These are phyloP conservation scores for Tephrocybe sp. DNA, from an alignment of 768 basidiomycete genomes.

Conservation along the genomic window DNA sequence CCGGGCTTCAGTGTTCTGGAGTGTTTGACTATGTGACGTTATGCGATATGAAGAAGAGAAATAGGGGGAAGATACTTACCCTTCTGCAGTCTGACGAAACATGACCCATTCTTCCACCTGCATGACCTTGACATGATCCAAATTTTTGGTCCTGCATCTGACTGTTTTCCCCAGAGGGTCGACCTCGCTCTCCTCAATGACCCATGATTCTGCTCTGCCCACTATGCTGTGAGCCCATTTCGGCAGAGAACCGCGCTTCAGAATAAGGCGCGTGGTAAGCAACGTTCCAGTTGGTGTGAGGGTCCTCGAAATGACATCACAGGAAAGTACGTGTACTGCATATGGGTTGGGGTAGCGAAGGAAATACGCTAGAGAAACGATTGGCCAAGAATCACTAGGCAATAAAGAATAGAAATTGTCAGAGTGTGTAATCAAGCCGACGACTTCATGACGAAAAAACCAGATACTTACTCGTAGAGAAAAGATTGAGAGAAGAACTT, in stretches of 20 bases:
- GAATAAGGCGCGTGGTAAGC: conserved; percentile 83
- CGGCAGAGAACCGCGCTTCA: conserved; percentile 89
- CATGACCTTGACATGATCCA: conserved; percentile 94
- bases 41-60: neutral
- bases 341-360: conserved; percentile 95
- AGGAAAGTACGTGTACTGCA: conserved; percentile 89
- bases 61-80: conserved; percentile 44
- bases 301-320: conserved; percentile 88
- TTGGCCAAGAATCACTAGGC: conserved; percentile 86
- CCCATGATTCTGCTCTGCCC: conserved; percentile 87
- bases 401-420: conserved; percentile 13
- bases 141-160: conserved; percentile 78
- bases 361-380: conserved; percentile 90
- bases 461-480: conserved; percentile 48
- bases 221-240: conserved; percentile 87
- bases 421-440: conserved; percentile 3
- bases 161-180: conserved; percentile 79
- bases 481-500: conserved; percentile 57
- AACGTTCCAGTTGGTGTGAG: conserved; percentile 73
- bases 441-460: neutral
- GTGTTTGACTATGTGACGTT: conserved; percentile 54
- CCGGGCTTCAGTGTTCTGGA: conserved; percentile 84
- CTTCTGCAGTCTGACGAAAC: conserved; percentile 65
- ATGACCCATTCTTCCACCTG: conserved; percentile 82
- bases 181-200: conserved; percentile 92